Conservation (phyloP, 768 basidiomycete genomes). For the Pisolithus marmoratus region DNA sequence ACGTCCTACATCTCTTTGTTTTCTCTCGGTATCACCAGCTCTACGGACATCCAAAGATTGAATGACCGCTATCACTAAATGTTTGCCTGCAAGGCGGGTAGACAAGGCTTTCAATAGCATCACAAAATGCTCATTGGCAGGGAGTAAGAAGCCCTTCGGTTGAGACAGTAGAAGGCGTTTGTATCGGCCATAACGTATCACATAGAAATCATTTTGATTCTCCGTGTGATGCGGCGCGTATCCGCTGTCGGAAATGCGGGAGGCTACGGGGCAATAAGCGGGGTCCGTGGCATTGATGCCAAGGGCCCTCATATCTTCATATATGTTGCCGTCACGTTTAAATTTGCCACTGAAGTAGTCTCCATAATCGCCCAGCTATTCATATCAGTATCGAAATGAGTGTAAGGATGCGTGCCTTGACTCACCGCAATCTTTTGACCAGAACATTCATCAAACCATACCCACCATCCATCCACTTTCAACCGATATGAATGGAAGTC, state of each 20-base stretch:
- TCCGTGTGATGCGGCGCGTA: too few relatives aligned
- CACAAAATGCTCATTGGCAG: neutral
- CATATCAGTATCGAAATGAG: neutral
- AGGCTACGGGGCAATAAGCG: neutral
- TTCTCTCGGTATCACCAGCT: too few relatives aligned
- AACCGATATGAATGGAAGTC: neutral
- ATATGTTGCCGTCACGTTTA: neutral
- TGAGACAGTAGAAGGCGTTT: neutral
- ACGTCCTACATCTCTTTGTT: too few relatives aligned
- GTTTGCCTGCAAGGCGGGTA: neutral
- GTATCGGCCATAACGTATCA: too few relatives aligned
- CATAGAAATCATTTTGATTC: too few relatives aligned
- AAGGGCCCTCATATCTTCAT: neutral
- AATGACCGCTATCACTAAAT: neutral
- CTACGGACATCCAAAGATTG: neutral
- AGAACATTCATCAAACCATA: neutral
- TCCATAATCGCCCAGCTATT: neutral
- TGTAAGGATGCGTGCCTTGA: too few relatives aligned
- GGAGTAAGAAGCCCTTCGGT: neutral
- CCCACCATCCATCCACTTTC: too few relatives aligned
- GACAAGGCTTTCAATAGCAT: neutral
- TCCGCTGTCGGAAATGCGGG: too few relatives aligned
- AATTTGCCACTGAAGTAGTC: neutral
- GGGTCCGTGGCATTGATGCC: too few relatives aligned
- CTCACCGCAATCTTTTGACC: neutral